phyloP scores from a whole-genome alignment of 164 flowering plant genomes.

The Echeveria elegans region DNA sequence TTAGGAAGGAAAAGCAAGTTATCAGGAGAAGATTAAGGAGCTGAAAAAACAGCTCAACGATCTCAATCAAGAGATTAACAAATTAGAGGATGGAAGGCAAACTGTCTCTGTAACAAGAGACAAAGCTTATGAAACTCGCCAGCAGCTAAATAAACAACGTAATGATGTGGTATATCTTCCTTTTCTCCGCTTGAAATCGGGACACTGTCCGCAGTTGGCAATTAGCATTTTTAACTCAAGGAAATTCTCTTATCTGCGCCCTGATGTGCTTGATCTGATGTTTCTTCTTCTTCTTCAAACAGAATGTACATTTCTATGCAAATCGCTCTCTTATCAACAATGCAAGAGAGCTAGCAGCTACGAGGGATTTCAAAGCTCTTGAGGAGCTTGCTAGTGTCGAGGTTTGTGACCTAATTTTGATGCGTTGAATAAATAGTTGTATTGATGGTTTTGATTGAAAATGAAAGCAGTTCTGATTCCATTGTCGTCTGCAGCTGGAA shows the following conservation, averaged over 20 bases:
- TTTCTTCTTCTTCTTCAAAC: background rate
- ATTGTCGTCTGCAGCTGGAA: constrained; percentile 1
- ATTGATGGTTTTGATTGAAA: background rate
- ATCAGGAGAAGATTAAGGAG: constrained; percentile 36
- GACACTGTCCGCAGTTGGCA: background rate
- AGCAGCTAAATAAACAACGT: constrained; percentile 52
- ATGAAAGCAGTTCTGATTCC: background rate
- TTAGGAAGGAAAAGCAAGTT: constrained; percentile 55
- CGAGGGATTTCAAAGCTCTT: constrained; percentile 3
- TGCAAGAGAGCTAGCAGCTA: constrained; percentile 2
- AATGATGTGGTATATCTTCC: constrained; percentile 52
- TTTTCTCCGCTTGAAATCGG: background rate
- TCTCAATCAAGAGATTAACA: constrained; percentile 36
- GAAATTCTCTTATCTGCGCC: background rate
- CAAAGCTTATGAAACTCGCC: constrained; percentile 34
- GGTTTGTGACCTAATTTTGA: background rate
- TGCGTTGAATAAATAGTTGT: background rate
- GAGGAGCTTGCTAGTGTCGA: constrained; percentile 7
- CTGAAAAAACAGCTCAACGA: constrained; percentile 45
- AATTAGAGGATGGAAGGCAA: constrained; percentile 44
- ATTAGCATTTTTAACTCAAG: no score
- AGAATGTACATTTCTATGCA: constrained; percentile 6
- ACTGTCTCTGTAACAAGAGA: constrained; percentile 39
- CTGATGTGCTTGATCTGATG: background rate
- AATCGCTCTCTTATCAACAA: constrained; percentile 7